A percentile compares a stretch with the other conserved stretches of the same genome.
Conservation (phyloP, 352 stramenopile genomes). For the Aphanomyces stellatus region DNA sequence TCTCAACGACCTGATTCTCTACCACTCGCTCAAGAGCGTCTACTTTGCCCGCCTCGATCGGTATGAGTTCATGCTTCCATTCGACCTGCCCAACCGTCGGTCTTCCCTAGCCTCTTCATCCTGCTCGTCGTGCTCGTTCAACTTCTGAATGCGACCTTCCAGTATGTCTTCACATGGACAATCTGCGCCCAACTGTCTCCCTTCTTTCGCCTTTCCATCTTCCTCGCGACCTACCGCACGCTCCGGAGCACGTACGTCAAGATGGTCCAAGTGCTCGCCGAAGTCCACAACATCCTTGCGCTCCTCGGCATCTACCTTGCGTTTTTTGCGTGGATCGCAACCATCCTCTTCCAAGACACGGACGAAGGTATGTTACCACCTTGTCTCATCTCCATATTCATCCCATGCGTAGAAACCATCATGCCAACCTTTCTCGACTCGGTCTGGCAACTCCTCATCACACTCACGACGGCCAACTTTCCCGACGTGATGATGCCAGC, state of each 20-base stretch:
- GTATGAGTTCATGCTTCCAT: not conserved
- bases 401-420: slow-evolving; percentile 27
- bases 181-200: not conserved
- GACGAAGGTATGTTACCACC: slow-evolving; percentile 29
- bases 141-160: not conserved
- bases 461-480: slow-evolving; percentile 74
- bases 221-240: not conserved
- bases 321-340: slow-evolving; percentile 45
- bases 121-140: not conserved
- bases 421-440: slow-evolving; percentile 46
- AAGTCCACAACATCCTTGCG: slow-evolving; percentile 17
- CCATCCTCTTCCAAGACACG: slow-evolving; percentile 57
- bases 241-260: slow-evolving; percentile 2
- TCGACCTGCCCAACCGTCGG: not conserved
- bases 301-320: slow-evolving; percentile 35
- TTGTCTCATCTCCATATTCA: slow-evolving; percentile 30
- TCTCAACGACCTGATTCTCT: not conserved
- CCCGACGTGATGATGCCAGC: slow-evolving; percentile 73
- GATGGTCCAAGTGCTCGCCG: slow-evolving; percentile 8
- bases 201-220: not conserved
- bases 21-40: not conserved
- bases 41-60: slow-evolving; percentile 3
- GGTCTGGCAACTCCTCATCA: slow-evolving; percentile 49
- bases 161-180: not conserved
- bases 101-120: slow-evolving; percentile 14